Evolutionary conservation across 495 filamentous ascomycete genomes (phyloP).

Genomic region (Penicillium pancosmium): DNA sequence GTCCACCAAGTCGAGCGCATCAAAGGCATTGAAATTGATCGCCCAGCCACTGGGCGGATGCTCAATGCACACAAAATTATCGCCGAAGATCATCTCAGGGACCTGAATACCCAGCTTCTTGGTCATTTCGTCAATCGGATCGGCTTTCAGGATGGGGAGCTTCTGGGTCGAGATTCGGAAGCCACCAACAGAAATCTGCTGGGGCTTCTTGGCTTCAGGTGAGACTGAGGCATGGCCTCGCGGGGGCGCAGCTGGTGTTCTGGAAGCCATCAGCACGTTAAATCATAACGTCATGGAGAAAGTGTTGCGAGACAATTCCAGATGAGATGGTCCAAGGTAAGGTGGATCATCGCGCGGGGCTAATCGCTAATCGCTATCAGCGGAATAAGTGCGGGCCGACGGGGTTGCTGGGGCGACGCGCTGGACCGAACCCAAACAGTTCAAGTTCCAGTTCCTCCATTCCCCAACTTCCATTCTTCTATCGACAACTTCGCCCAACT

Average conservation of each 20-base stretch:
- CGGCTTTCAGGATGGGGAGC: conserved; percentile 88
- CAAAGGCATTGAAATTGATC: conserved; percentile 79
- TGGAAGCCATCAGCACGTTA: conserved; percentile 20
- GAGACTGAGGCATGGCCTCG: conserved; percentile 27
- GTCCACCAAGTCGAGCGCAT: conserved; percentile 86
- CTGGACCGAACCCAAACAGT: conserved; percentile 34
- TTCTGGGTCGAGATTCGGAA: conserved; percentile 80
- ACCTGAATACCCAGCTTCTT: conserved; percentile 76
- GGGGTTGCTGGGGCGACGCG: conserved; percentile 44
- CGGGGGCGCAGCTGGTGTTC: conserved; percentile 1
- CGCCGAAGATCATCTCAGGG: conserved; percentile 99
- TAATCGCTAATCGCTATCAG: conserved; percentile 30
- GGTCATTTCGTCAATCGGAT: conserved; percentile 85
- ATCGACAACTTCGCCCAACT: conserved; percentile 7
- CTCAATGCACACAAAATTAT: conserved; percentile 78
- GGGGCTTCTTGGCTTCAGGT: conserved; percentile 34
- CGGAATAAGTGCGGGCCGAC: conserved; percentile 46
- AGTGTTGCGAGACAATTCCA: background rate
- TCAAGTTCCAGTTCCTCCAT: conserved; percentile 24
- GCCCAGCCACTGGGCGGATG: conserved; percentile 71
- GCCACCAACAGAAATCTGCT: conserved; percentile 52
- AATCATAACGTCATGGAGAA: conserved; percentile 18
- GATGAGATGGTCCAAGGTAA: conserved; percentile 1
- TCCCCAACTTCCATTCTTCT: conserved; percentile 6
- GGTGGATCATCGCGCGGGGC: conserved; percentile 8